Base-by-base conservation (phyloP, 305 asterid species). In the Fraxinus sp. region DNA sequence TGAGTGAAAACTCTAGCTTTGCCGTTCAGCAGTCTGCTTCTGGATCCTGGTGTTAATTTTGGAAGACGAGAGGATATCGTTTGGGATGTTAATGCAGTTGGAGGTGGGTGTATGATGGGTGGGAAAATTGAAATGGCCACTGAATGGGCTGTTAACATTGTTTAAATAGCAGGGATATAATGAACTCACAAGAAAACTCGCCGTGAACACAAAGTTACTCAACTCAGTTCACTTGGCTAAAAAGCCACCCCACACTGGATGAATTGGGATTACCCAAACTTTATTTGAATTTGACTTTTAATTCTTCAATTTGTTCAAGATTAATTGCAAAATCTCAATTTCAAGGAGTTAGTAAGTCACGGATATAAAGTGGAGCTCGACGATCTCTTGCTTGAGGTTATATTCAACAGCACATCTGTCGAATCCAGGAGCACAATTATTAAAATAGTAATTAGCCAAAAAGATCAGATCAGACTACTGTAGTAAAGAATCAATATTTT, bases 61-160 rank as follows among this genome's bases (percentile, higher is more conserved):
- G 89, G 85, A 76, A 85, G 86, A 62, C 4, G 79, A 7, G 89
- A 86, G 59, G 79, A 77, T 24, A 32, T 18, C n/a, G 78, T 49
- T n/a, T 49, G 43, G 6, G 80, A 64, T 3, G 37, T 41, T 52
- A 85, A 81, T 41, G 88, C 71, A 39, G 41, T 22, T 41, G 78
- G 81, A 57, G 76, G 77, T 22, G 33, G 49, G 35, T 64, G 64
- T 66, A 84, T 30, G 43, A 55, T 75, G 24, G 83, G 81, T 16
- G 86, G 33, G 70, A 87, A 75, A 86, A 89, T 80, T 64, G 91
- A 86, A 73, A 91, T 81, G 41, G 91, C 89, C 94, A 94, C 91
- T 30, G 86, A 62, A 82, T 20, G 30, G 78, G 62, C 9, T 5
- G 82, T 39, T 28, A 55, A 39, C 82, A 84, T 78, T 7, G 36